A percentile compares a stretch with the other conserved stretches of the same genome.
phyloP scores from a whole-genome alignment of 345 rosid species.

The Arabis hirsuta region DNA sequence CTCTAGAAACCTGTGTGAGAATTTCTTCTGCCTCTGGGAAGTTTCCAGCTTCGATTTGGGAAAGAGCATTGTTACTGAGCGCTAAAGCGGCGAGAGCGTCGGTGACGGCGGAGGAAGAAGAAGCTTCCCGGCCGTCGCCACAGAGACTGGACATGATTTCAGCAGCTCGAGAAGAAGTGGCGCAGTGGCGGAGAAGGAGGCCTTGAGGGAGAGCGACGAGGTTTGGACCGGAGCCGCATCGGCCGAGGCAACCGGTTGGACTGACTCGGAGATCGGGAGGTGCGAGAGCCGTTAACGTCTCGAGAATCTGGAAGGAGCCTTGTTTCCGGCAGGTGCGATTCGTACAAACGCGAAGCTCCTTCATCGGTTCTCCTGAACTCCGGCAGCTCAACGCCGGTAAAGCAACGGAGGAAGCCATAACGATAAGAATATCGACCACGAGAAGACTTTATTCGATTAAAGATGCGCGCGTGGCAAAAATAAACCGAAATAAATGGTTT shows the following conservation, averaged over 20 bases:
- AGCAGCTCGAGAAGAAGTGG: constrained; percentile 72
- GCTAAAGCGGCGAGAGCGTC: constrained; percentile 64
- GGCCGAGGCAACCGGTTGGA: constrained; percentile 76
- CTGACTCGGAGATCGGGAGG: constrained; percentile 66
- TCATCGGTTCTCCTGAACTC: constrained; percentile 42
- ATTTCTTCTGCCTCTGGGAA: constrained; percentile 59
- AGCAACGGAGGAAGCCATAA: constrained; percentile 40
- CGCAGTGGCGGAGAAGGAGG: constrained; percentile 63
- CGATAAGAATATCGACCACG: constrained; percentile 20
- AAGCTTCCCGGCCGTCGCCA: constrained; percentile 42
- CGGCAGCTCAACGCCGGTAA: constrained; percentile 44
- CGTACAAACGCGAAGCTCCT: constrained; percentile 79
- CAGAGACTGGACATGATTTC: constrained; percentile 49
- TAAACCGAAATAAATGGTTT: not conserved
- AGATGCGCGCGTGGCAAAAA: constrained; percentile 27
- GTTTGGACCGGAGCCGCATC: constrained; percentile 92
- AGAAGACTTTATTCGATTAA: constrained; percentile 13
- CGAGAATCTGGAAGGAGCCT: constrained; percentile 73
- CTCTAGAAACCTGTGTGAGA: constrained; percentile 61
- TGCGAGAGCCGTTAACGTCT: constrained; percentile 61
- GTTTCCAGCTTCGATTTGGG: constrained; percentile 51
- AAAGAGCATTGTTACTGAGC: constrained; percentile 64
- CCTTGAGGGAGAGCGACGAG: constrained; percentile 72
- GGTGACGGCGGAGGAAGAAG: constrained; percentile 37
- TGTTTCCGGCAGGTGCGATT: constrained; percentile 81